These are phyloP conservation scores for Phalaenopsis aphrodite DNA, from an alignment of 106 monocot genomes.

Conservation along the genomic window DNA sequence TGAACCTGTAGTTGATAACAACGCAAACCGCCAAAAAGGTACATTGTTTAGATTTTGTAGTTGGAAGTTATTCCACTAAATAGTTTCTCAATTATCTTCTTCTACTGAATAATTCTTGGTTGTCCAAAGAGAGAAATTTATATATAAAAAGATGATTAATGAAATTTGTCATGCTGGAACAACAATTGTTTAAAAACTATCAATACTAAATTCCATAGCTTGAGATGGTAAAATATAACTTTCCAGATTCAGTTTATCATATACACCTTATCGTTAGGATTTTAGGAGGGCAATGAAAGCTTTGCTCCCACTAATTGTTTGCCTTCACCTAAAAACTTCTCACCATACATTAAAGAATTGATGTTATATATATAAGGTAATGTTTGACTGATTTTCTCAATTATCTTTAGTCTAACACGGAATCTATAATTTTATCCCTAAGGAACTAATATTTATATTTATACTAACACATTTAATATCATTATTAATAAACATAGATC, in stretches of 20 bases:
- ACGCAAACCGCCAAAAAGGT: constrained; percentile 79
- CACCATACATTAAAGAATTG: too few species aligned
- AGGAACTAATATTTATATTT: too few species aligned
- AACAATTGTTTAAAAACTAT: background rate
- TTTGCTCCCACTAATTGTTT: too few species aligned
- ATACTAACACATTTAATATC: too few species aligned
- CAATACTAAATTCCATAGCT: background rate
- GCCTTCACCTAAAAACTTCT: too few species aligned
- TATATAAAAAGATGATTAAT: background rate
- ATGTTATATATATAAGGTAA: too few species aligned
- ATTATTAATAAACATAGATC: too few species aligned
- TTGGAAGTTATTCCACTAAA: background rate
- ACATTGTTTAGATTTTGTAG: background rate
- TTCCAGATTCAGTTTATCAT: background rate
- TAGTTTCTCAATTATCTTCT: background rate
- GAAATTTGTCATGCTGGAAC: background rate
- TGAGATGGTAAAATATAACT: background rate
- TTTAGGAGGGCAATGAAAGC: too few species aligned
- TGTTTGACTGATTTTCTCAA: too few species aligned
- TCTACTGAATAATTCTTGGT: background rate
- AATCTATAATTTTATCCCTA: too few species aligned
- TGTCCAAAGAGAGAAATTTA: background rate
- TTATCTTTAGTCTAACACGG: too few species aligned
- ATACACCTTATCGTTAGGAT: too few species aligned
- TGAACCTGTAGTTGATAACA: constrained; percentile 88